Base-by-base conservation (phyloP, 177 flowering plant species). In the Vitis hybrid region DNA sequence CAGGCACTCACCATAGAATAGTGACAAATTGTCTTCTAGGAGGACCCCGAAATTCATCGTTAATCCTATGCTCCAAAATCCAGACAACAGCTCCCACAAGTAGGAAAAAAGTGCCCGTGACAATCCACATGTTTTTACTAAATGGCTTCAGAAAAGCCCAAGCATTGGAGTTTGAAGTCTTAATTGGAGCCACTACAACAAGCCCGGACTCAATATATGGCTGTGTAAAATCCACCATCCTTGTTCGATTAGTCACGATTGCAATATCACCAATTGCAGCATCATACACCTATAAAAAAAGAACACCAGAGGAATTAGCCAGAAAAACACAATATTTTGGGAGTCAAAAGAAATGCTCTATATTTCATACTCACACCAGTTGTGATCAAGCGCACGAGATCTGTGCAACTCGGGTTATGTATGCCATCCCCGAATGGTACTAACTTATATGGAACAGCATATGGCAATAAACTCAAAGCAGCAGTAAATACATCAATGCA, bases 401-500 rank as follows among this genome's bases (percentile, higher is more conserved):
- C 89, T 11, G 78, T 83, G 71, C 60, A 68, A 68, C 79, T 83
- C 5, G 98, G 99, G 59, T 91, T 91, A 3, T 75, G 62, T 8
- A 12, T 67, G 11, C 90, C 92, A 81, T 93, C 88, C 55, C 97
- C 98, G 64, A 67, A 91, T 11, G 91, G 82, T 2, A 87, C 55
- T 13, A 89, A 84, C 67, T 76, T 78, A 70, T 82, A 85, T 12
- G 94, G 91, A 57, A 95, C 89, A 53, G 88, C 89, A 83, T 95
- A 95, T 1, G 99, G 96, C 77, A 93, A 74, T 77, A 91, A 81
- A 73, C 75, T 85, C 15, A 93, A 16, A 22, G 97, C 93, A 74
- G 97, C 84, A 9, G 70, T 81, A 64, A 95, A 95, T 7, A 95
- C 92, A 79, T 95, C 99, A 66, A 93, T 81, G 79, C 98, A 90